Conservation (phyloP, 495 filamentous ascomycete species). For the Lentithecium fluviatile region DNA sequence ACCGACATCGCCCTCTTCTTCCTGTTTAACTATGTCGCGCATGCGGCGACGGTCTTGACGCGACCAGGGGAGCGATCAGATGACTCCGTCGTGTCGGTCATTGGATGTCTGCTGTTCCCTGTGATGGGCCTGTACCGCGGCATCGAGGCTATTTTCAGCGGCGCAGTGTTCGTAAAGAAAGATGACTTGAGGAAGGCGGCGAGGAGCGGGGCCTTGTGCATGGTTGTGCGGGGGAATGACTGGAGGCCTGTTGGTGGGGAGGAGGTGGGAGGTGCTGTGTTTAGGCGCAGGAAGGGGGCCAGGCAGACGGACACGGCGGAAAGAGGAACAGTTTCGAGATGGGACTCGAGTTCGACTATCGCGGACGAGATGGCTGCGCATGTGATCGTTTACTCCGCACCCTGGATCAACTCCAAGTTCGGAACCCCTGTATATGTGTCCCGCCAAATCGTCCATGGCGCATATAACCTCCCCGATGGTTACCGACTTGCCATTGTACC, state of each 20-base stretch:
- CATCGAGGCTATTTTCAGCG: slow-evolving; percentile 21
- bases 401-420: slow-evolving; percentile 15
- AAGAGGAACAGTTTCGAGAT: no score
- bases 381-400: slow-evolving; percentile 4
- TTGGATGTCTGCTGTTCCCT: slow-evolving; percentile 24
- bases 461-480: slow-evolving; percentile 10
- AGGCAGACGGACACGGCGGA: no score
- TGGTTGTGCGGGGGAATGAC: slow-evolving; percentile 18
- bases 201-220: slow-evolving; percentile 23
- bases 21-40: slow-evolving; percentile 39
- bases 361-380: not conserved
- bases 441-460: slow-evolving; percentile 19
- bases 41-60: slow-evolving; percentile 35
- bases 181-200: slow-evolving; percentile 25
- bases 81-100: slow-evolving; percentile 5
- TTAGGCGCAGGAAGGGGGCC: not conserved
- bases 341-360: not conserved
- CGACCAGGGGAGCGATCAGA: slow-evolving; percentile 13
- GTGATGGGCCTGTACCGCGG: slow-evolving; percentile 17
- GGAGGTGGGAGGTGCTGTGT: not conserved
- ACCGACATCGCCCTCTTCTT: slow-evolving; percentile 35
- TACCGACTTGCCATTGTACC: slow-evolving; percentile 17
- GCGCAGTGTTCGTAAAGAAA: slow-evolving; percentile 2
- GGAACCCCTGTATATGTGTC: slow-evolving; percentile 14
- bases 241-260: slow-evolving; percentile 23